Conservation (phyloP, 768 basidiomycete species). For the Serendipita sp. region DNA sequence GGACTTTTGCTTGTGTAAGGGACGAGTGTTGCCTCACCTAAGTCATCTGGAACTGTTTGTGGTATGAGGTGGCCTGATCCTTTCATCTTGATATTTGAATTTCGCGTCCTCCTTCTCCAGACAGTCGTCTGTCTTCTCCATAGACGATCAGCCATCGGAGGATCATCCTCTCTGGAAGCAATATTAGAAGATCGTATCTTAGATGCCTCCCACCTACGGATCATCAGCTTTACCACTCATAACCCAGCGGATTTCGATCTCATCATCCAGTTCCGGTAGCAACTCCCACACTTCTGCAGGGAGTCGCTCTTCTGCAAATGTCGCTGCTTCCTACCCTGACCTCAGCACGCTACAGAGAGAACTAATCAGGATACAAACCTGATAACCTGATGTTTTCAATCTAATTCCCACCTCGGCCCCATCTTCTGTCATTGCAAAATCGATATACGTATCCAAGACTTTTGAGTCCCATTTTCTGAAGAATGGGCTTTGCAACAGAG, state of each 20-base stretch:
- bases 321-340: constrained; percentile 34
- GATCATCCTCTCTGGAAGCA: background rate
- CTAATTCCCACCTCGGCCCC: constrained; percentile 25
- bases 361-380: constrained; percentile 16
- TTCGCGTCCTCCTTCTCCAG: background rate
- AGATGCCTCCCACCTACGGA: constrained; percentile 19
- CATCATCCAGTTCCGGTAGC: constrained; percentile 27
- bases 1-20: background rate
- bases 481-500: constrained; percentile 42
- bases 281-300: constrained; percentile 26
- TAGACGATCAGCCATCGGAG: background rate
- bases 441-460: constrained; percentile 42
- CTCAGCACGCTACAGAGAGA: background rate
- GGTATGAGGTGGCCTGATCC: background rate
- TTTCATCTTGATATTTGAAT: background rate
- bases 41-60: background rate
- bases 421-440: constrained; percentile 34
- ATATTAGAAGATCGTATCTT: background rate
- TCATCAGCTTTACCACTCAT: constrained; percentile 30
- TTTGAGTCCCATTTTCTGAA: constrained; percentile 56
- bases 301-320: constrained; percentile 33
- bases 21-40: background rate
- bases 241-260: constrained; percentile 39
- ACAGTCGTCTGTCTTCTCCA: background rate
- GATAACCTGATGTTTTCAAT: constrained; percentile 51